These are phyloP conservation scores for Mycena chlorophos DNA, from an alignment of 768 basidiomycete species.

Conservation along the genomic window DNA sequence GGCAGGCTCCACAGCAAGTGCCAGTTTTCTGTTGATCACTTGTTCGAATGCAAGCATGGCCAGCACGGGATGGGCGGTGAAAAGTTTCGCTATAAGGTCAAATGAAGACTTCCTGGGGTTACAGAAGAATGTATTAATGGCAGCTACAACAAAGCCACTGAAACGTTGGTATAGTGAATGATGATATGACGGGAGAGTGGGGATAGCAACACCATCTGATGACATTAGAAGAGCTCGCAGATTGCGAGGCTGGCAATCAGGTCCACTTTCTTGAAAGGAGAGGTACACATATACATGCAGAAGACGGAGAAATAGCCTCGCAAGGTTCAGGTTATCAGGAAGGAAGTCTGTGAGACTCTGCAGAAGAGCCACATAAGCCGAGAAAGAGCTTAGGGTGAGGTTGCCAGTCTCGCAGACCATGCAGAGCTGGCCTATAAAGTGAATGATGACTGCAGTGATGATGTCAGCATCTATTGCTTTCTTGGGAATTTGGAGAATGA, in stretches of 20 bases:
- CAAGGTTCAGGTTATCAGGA: too few relatives aligned
- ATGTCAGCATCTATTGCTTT: neutral
- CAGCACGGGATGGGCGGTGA: neutral
- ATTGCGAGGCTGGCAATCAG: neutral
- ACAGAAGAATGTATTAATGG: neutral
- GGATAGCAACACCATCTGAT: neutral
- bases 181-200: neutral
- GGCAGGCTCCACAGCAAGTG: too few relatives aligned
- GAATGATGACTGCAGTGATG: neutral
- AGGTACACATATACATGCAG: neutral
- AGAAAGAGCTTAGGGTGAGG: too few relatives aligned
- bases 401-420: neutral
- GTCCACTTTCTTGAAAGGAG: neutral
- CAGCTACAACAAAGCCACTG: neutral
- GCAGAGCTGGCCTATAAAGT: neutral
- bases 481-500: neutral
- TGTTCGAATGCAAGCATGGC: neutral
- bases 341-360: too few relatives aligned
- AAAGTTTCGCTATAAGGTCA: neutral
- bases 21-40: neutral
- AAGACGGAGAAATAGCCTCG: conserved; percentile 7
- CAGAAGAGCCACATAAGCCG: too few relatives aligned
- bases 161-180: neutral
- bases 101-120: neutral
- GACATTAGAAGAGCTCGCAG: neutral